Base-by-base conservation (phyloP, 1,284 basidiomycete species). In the Ceratobasidium sp. region DNA sequence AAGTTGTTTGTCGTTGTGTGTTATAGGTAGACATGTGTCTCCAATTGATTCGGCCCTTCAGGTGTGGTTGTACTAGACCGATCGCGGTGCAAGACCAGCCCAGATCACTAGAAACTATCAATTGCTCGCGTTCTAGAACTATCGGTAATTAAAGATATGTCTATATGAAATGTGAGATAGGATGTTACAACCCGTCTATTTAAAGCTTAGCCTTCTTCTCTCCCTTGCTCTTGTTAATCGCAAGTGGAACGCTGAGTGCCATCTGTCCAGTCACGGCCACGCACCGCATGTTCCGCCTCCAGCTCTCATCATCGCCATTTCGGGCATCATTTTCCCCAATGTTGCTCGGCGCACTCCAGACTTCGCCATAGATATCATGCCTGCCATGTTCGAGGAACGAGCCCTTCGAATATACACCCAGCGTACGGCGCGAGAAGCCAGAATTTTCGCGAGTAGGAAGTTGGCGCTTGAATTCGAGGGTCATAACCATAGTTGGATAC, bases 401-500 rank as follows among this genome's bases (percentile, higher is more conserved):
- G 1, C 64, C 50, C 52, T 56, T 65, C 5, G 73, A 65, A n/a
- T 76, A 76, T 20, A 76, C 73, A 9, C 73, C 73, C 0, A 76
- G 40, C n/a, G 73, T 57, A 15, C 73, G 61, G n/a, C 57, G 23
- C 10, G 73, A 76, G 28, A 66, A 56, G 1, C 73, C 73, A 54
- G 73, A 62, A 5, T 40, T 76, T 3, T 38, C 73, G 13, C 40
- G 61, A 42, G 26, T 28, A 20, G 73, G 73, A 5, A 76, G 62
- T 33, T 76, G 54, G 20, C 73, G 73, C 40, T 76, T 76, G n/a
- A 76, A 76, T 38, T 76, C 73, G 15, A 76, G 50, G 17, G 87
- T 85, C 80, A 92, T 84, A 0, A 86, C 85, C 82, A 92, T 86
- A 0, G 91, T 92, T 4, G 91, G 90, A 80, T 85, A 89, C 91